phyloP scores from a whole-genome alignment of 108 stramenopile genomes.

The Parmales sp. region DNA sequence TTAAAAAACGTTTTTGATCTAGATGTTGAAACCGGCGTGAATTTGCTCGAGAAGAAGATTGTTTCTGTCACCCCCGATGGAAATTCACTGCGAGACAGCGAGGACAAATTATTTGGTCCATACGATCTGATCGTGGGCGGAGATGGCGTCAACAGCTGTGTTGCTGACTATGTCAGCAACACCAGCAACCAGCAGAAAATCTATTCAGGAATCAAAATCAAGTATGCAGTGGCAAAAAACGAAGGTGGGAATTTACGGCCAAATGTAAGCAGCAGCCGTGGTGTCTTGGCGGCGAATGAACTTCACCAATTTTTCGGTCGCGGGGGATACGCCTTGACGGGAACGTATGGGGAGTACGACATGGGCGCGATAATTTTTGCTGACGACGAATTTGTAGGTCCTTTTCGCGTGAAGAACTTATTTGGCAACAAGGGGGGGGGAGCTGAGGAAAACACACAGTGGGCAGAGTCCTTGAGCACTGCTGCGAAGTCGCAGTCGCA shows the following conservation, averaged over 20 bases:
- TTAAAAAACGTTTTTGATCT: not conserved
- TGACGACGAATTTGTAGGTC: slow-evolving; percentile 60
- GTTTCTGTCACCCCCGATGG: not conserved
- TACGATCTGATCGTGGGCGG: slow-evolving; percentile 72
- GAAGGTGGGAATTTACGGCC: slow-evolving; percentile 9
- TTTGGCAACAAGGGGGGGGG: not conserved
- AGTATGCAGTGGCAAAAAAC: slow-evolving; percentile 54
- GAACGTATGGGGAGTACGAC: slow-evolving; percentile 46
- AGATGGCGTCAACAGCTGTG: slow-evolving; percentile 61
- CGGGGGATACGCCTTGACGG: slow-evolving; percentile 54
- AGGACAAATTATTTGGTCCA: slow-evolving; percentile 21
- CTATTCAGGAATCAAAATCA: slow-evolving; percentile 65
- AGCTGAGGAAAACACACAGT: not conserved
- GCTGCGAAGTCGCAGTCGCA: slow-evolving; percentile 62
- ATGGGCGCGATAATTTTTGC: slow-evolving; percentile 46
- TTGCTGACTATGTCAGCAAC: slow-evolving; percentile 26
- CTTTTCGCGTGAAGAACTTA: slow-evolving; percentile 37
- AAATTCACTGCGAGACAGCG: not conserved
- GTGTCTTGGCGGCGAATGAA: slow-evolving; percentile 14
- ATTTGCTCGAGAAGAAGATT: not conserved
- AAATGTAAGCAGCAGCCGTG: slow-evolving; percentile 11
- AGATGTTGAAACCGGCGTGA: not conserved
- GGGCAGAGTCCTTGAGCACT: slow-evolving; percentile 27
- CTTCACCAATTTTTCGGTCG: slow-evolving; percentile 55
- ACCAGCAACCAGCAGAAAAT: slow-evolving; percentile 17